phyloP scores from a whole-genome alignment of 495 filamentous ascomycete species.

The Letharia lupina region DNA sequence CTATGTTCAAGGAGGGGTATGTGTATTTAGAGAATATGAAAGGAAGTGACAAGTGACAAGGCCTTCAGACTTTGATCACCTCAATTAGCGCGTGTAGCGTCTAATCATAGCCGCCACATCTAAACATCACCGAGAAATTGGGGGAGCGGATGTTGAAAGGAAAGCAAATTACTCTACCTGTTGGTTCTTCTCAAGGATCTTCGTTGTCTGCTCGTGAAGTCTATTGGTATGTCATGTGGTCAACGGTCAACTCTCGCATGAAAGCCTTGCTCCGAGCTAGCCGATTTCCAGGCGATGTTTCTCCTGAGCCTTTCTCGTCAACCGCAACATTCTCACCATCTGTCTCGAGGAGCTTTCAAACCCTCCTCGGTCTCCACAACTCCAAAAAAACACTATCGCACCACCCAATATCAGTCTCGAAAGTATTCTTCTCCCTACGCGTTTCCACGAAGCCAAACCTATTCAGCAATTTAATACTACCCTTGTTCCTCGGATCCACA shows the following conservation, averaged over 20 bases:
- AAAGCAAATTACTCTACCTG: no score
- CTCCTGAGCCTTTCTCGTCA: not conserved
- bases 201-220: not conserved
- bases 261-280: not conserved
- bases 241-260: not conserved
- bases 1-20: no score
- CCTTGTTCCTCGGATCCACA: slow-evolving; percentile 22
- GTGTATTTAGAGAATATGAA: not conserved
- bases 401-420: slow-evolving; percentile 23
- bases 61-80: not conserved
- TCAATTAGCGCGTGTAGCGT: not conserved
- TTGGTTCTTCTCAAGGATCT: no score
- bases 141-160: no score
- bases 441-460: slow-evolving; percentile 21
- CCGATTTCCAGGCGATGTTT: not conserved
- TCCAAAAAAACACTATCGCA: slow-evolving; percentile 21
- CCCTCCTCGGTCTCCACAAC: slow-evolving; percentile 9
- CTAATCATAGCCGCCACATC: not conserved
- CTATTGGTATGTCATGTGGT: not conserved
- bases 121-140: not conserved
- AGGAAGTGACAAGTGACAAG: not conserved
- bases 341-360: not conserved
- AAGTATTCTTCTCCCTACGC: slow-evolving; percentile 12
- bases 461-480: slow-evolving; percentile 6
- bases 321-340: not conserved